Evolutionary conservation across 2,329 filamentous ascomycete genomes (phyloP).

Genomic region (Nigrospora sphaerica): DNA sequence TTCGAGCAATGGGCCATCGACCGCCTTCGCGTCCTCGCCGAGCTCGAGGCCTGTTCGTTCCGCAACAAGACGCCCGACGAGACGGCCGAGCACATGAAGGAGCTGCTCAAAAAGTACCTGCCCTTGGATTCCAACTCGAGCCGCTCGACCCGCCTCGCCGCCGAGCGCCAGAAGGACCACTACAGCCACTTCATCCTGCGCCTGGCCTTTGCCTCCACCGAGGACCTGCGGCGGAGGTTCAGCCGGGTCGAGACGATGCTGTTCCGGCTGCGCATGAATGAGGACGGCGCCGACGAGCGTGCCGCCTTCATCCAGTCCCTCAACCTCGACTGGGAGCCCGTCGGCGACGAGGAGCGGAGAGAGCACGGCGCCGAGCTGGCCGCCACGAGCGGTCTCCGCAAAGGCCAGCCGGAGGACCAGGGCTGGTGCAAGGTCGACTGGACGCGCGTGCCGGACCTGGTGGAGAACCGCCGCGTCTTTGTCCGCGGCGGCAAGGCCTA

Average conservation of each 20-base stretch:
- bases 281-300: conserved; percentile 69
- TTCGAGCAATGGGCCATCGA: conserved; percentile 99
- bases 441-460: conserved; percentile 83
- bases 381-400: conserved; percentile 33
- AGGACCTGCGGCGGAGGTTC: conserved; percentile 84
- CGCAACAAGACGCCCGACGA: conserved; percentile 82
- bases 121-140: conserved; percentile 20
- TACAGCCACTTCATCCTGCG: conserved; percentile 97
- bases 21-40: conserved; percentile 74
- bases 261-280: conserved; percentile 73
- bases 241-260: conserved; percentile 81
- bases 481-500: conserved; percentile 80
- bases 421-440: conserved; percentile 96
- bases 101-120: conserved; percentile 67
- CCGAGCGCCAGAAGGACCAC: conserved; percentile 88
- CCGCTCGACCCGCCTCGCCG: conserved; percentile 42
- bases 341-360: conserved; percentile 71
- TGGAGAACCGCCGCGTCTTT: conserved; percentile 73
- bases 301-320: conserved; percentile 69
- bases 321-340: conserved; percentile 77
- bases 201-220: conserved; percentile 84
- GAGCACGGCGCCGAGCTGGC: conserved; percentile 55
- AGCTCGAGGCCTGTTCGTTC: conserved; percentile 91
- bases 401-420: conserved; percentile 60
- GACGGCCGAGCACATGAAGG: conserved; percentile 75